Conservation (phyloP, 371 early-diverging fungal genomes). For the Mucor piriformis region DNA sequence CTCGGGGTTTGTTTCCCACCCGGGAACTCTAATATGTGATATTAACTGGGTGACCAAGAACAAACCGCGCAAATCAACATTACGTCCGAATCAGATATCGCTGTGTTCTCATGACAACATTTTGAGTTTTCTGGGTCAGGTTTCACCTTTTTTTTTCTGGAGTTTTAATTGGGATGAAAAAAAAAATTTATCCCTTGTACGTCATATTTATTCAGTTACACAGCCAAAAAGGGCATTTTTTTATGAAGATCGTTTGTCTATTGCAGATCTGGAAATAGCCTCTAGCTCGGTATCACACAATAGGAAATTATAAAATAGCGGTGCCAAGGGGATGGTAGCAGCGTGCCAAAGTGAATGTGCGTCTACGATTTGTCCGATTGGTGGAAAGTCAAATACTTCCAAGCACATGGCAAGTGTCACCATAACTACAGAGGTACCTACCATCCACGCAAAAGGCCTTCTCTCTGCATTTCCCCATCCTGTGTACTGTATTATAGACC, state of each 20-base stretch:
- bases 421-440: slow-evolving; percentile 51
- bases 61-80: too few species aligned
- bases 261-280: not conserved
- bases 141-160: not conserved
- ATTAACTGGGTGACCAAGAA: too few species aligned
- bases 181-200: too few species aligned
- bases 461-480: slow-evolving; percentile 15
- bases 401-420: slow-evolving; percentile 81
- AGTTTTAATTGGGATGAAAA: too few species aligned
- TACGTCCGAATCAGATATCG: too few species aligned
- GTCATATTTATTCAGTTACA: not conserved
- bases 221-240: not conserved
- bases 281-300: slow-evolving; percentile 59
- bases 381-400: slow-evolving; percentile 95
- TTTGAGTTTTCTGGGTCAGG: not conserved
- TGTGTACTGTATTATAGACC: slow-evolving; percentile 49
- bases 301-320: slow-evolving; percentile 81
- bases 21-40: too few species aligned
- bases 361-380: slow-evolving; percentile 77
- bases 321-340: slow-evolving; percentile 83
- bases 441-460: slow-evolving; percentile 46
- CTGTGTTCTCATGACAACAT: not conserved
- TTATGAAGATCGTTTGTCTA: slow-evolving; percentile 16
- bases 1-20: not conserved
- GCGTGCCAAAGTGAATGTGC: slow-evolving; percentile 97